A percentile compares a stretch with the other conserved stretches of the same genome.
phyloP scores from a whole-genome alignment of 345 rosid species.

The Murraya koenigii region DNA sequence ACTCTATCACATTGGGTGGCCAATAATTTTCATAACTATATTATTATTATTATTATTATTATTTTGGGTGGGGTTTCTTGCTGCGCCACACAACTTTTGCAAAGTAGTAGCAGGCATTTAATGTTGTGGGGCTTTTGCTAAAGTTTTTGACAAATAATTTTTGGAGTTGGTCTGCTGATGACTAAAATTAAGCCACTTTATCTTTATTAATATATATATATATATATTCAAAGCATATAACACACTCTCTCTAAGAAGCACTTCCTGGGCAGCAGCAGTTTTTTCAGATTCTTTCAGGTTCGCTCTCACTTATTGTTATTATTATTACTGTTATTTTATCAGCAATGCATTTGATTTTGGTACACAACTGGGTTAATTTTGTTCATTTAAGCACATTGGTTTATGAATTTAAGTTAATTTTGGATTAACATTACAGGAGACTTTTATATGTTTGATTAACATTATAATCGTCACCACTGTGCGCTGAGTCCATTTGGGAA shows the following conservation, averaged over 20 bases:
- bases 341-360: neutral
- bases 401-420: neutral
- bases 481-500: neutral
- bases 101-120: neutral
- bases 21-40: neutral
- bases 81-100: neutral
- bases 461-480: neutral
- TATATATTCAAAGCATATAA: neutral
- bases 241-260: neutral
- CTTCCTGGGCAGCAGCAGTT: neutral
- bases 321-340: neutral
- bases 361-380: neutral
- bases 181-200: neutral
- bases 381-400: neutral
- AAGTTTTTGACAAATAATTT: neutral
- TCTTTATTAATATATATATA: no score
- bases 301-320: neutral
- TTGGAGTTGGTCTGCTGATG: neutral
- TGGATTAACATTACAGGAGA: neutral
- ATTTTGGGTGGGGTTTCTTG: neutral
- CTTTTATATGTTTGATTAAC: neutral
- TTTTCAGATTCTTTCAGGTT: constrained; percentile 6
- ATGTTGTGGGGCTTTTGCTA: neutral
- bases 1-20: neutral
- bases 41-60: neutral